Evolutionary conservation across 345 rosid species (phyloP).

Genomic region (Lepidium sativum): DNA sequence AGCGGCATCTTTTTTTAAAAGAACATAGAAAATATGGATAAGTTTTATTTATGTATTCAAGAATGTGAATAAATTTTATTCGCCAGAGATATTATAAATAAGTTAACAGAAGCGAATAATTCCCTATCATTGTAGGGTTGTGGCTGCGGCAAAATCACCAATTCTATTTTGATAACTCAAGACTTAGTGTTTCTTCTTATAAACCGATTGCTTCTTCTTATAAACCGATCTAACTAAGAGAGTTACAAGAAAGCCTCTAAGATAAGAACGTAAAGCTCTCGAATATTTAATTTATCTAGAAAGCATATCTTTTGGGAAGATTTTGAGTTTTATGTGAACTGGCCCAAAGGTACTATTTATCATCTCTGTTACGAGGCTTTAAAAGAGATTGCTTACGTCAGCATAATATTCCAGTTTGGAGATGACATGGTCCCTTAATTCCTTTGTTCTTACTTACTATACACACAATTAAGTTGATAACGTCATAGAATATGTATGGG

Average conservation of each 20-base stretch:
- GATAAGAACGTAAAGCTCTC: no score
- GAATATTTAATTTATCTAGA: no score
- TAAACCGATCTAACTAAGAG: no score
- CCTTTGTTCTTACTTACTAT: no score
- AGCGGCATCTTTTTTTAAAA: not conserved
- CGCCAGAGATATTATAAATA: not conserved
- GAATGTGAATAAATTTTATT: not conserved
- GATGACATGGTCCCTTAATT: not conserved
- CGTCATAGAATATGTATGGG: no score
- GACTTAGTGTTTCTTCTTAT: no score
- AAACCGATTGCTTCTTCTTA: no score
- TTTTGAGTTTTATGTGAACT: not conserved
- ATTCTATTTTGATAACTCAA: no score
- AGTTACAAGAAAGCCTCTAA: no score
- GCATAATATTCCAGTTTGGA: not conserved
- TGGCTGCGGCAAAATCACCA: not conserved
- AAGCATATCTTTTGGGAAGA: not conserved
- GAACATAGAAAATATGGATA: not conserved
- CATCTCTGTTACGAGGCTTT: not conserved
- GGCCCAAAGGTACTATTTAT: conserved; percentile 3
- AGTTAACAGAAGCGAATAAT: not conserved
- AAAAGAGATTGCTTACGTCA: not conserved
- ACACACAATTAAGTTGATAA: no score
- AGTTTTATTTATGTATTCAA: not conserved
- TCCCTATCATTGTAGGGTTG: conserved; percentile 6